Evolutionary conservation across 1,284 basidiomycete genomes (phyloP).

Genomic region (Sphagnurus paluster): DNA sequence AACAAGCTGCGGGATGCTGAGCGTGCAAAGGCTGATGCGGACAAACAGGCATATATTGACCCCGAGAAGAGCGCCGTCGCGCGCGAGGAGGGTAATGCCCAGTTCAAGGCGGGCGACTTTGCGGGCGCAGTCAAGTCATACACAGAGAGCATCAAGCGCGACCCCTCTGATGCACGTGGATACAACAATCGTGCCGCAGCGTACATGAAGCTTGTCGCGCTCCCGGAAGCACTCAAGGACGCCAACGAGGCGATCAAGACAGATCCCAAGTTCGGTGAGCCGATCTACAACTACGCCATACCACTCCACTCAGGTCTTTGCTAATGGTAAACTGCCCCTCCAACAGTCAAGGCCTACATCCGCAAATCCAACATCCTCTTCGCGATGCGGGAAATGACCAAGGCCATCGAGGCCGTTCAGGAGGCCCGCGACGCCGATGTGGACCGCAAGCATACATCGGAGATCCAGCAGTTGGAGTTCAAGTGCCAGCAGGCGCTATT

Average conservation of each 20-base stretch:
- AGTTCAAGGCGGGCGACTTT: constrained; percentile 93
- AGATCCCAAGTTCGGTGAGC: constrained; percentile 80
- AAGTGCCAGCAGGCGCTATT: constrained; percentile 85
- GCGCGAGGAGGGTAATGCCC: constrained; percentile 88
- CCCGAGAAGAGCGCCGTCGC: constrained; percentile 84
- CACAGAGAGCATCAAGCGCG: constrained; percentile 95
- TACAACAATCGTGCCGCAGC: constrained; percentile 98
- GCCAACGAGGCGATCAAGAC: constrained; percentile 91
- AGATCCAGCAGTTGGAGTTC: constrained; percentile 78
- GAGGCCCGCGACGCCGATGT: constrained; percentile 74
- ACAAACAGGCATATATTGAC: constrained; percentile 86
- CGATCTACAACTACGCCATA: neutral
- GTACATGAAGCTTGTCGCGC: constrained; percentile 92
- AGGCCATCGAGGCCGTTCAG: constrained; percentile 82
- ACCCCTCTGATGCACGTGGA: constrained; percentile 86
- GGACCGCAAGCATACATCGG: constrained; percentile 76
- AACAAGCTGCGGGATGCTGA: constrained; percentile 90
- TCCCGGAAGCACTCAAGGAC: constrained; percentile 97
- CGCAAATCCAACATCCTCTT: constrained; percentile 89
- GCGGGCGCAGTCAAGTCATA: constrained; percentile 92
- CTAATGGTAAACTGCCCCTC: constrained; percentile 1
- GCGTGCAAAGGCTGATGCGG: constrained; percentile 75
- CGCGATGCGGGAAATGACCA: constrained; percentile 90
- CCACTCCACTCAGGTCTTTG: neutral
- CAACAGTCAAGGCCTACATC: constrained; percentile 89